Conservation (phyloP, 345 rosid species). For the Carallia pectinifolia region DNA sequence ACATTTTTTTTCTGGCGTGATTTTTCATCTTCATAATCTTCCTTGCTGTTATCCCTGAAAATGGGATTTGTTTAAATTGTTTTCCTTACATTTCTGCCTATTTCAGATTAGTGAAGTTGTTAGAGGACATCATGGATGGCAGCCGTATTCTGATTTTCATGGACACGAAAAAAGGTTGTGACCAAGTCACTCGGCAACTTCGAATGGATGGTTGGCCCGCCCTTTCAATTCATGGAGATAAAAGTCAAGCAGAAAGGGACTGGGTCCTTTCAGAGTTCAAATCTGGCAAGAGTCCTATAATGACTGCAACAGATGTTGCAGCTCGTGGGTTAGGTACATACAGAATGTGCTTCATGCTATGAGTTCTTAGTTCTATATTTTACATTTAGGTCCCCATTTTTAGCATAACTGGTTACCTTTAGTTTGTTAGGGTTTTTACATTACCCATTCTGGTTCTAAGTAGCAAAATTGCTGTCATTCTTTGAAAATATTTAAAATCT, state of each 20-base stretch:
- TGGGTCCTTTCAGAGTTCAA: slow-evolving; percentile 99
- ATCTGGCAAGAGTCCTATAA: slow-evolving; percentile 96
- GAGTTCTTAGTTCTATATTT: background rate
- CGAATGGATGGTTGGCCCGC: slow-evolving; percentile 99
- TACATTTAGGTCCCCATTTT: slow-evolving; percentile 1
- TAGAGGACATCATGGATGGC: slow-evolving; percentile 99
- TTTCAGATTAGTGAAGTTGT: slow-evolving; percentile 83
- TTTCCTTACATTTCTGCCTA: slow-evolving; percentile 1
- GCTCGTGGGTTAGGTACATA: slow-evolving; percentile 96
- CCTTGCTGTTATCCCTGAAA: slow-evolving; percentile 2
- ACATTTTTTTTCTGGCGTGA: background rate
- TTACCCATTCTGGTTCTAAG: background rate
- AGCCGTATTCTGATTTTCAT: slow-evolving; percentile 91
- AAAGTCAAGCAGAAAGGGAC: slow-evolving; percentile 99
- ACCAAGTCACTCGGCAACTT: slow-evolving; percentile 94
- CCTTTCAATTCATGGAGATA: slow-evolving; percentile 96
- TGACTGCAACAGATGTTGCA: slow-evolving; percentile 99
- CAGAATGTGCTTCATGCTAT: background rate
- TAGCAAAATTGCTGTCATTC: background rate
- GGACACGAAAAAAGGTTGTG: slow-evolving; percentile 99
- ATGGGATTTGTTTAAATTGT: background rate
- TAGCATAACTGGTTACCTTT: background rate
- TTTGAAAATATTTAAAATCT: background rate
- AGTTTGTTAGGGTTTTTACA: background rate
- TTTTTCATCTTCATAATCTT: background rate